Base-by-base conservation (phyloP, 495 filamentous ascomycete genomes). In the Pyrenula massariospora region DNA sequence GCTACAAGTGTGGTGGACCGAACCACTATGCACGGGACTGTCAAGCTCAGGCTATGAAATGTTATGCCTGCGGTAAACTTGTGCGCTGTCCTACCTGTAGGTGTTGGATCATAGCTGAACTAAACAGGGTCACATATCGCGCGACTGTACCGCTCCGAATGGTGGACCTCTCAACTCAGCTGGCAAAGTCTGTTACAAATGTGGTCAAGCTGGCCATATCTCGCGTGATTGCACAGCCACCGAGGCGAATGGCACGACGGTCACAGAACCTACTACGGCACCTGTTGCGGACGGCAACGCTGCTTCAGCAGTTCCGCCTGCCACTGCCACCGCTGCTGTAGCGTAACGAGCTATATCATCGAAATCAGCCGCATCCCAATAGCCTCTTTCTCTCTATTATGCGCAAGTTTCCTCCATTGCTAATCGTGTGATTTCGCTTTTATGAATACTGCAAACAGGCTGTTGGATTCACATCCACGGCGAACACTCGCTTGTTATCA, bases 41-140 rank as follows among this genome's bases (percentile, higher is more conserved):
- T 78, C 94, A 99, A 76, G 93, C 93, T 59, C 94, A 97, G 75
- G 91, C 92, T 55, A 96, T 96, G 91, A 99, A 99, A 74, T 99
- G 94, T 81, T 99, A 97, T 70, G 92, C 94, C 60, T 99, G 94
- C 70, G 94, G 94, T 68, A 98, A 98, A 75, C 82, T 96, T 53
- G 75, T 77, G 50, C 65, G 74, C 66, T 42, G 24, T 36, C 21
- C 22, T 58, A 3, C 31, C 48, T 25, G 2, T 36, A 31, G 19
- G 20, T 31, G 12, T 22, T n/a, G n/a, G n/a, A n/a, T 64, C 23
- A 57, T 24, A 48, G 24, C 25, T 51, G 25, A 19, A 5, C 49
- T 52, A n/a, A 57, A 15, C 54, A 77, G 71, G 93, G 93, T 50
- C 93, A 98, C 76, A 97, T 97, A 71, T 95, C 89, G 22, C 85